phyloP scores from a whole-genome alignment of 176 grass and related monocot species.

The Aechmea fasciata region DNA sequence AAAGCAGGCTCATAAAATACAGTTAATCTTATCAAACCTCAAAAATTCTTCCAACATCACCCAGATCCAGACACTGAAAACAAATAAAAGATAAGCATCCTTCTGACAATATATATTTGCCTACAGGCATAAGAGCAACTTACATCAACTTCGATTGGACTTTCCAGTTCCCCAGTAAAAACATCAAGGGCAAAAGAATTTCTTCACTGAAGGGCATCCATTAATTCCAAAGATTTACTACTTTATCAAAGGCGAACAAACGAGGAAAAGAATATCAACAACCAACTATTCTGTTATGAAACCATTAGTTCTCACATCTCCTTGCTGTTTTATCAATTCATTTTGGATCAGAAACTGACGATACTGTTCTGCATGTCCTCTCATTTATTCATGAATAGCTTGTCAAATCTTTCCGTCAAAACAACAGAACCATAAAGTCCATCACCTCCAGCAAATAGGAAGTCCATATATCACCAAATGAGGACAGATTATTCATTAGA shows the following conservation, averaged over 20 bases:
- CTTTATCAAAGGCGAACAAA: background rate
- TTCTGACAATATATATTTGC: background rate
- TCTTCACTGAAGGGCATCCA: background rate
- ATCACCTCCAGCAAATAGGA: background rate
- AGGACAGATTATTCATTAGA: background rate
- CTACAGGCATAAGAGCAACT: background rate
- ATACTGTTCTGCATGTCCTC: background rate
- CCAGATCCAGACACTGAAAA: background rate
- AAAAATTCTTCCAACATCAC: background rate
- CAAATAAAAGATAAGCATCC: background rate
- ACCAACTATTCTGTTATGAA: background rate
- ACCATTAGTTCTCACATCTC: background rate
- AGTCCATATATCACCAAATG: background rate
- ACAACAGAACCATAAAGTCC: background rate
- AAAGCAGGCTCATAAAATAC: background rate
- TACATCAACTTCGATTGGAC: background rate
- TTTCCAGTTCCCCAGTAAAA: constrained; percentile 1
- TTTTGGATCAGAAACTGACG: background rate
- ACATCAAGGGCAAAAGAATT: background rate
- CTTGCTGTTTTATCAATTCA: background rate
- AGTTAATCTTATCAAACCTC: background rate
- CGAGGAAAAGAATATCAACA: background rate
- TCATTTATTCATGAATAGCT: background rate
- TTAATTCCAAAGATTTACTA: background rate
- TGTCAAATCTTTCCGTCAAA: background rate